phyloP scores from a whole-genome alignment of 495 filamentous ascomycete species.

The Cladorrhinum samala region DNA sequence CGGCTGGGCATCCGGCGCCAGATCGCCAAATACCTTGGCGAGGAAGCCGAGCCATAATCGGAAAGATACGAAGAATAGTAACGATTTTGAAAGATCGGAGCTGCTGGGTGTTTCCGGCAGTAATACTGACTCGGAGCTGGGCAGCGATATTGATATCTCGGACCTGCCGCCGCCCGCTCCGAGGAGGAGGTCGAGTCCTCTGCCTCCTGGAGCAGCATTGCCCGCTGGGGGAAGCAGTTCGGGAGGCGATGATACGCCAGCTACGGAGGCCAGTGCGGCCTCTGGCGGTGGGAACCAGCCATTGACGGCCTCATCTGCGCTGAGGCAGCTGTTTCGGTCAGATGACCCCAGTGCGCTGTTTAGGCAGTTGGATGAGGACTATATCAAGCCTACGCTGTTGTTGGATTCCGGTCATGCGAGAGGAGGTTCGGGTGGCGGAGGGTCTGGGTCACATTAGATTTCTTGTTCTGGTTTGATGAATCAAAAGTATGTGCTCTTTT shows the following conservation, averaged over 20 bases:
- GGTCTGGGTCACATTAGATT: slow-evolving; percentile 8
- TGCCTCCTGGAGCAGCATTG: slow-evolving; percentile 29
- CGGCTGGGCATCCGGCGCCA: slow-evolving; percentile 50
- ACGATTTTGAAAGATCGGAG: slow-evolving; percentile 57
- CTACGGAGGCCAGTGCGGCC: slow-evolving; percentile 14
- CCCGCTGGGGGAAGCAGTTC: not conserved
- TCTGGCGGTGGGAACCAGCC: slow-evolving; percentile 22
- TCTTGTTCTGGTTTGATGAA: not conserved
- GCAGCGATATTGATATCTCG: slow-evolving; percentile 60
- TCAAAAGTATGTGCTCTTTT: not conserved
- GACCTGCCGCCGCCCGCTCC: slow-evolving; percentile 50
- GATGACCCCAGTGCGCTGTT: slow-evolving; percentile 93
- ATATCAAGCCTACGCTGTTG: slow-evolving; percentile 88
- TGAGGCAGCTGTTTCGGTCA: slow-evolving; percentile 58
- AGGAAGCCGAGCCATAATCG: slow-evolving; percentile 44
- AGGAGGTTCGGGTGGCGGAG: slow-evolving; percentile 13
- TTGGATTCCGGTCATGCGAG: slow-evolving; percentile 56
- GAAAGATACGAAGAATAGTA: slow-evolving; percentile 34
- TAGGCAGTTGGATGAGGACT: slow-evolving; percentile 88
- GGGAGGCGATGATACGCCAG: not conserved
- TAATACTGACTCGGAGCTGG: slow-evolving; percentile 55
- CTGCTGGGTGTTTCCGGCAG: slow-evolving; percentile 54
- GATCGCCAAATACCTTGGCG: slow-evolving; percentile 36
- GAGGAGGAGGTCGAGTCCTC: slow-evolving; percentile 49
- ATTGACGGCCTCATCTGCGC: slow-evolving; percentile 63